phyloP scores from a whole-genome alignment of 2,329 filamentous ascomycete genomes.

The Paracamarosporium sp. region DNA sequence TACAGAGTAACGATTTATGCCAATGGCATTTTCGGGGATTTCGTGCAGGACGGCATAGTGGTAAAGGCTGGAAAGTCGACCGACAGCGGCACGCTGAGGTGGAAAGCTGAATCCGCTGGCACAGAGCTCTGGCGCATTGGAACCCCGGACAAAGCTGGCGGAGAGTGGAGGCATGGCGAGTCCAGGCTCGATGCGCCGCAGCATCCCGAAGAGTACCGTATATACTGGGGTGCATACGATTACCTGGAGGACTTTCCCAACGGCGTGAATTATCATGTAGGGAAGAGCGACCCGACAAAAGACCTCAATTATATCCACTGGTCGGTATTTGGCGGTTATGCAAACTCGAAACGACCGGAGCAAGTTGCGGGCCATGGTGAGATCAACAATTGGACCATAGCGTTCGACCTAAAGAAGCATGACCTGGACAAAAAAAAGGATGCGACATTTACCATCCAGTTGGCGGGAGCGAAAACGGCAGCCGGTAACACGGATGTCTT shows the following conservation, averaged over 20 bases:
- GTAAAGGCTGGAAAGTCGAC: conserved; percentile 52
- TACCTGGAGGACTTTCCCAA: conserved; percentile 64
- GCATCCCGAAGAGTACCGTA: conserved; percentile 61
- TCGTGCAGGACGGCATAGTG: conserved; percentile 58
- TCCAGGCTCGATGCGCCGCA: conserved; percentile 54
- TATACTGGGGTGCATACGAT: conserved; percentile 67
- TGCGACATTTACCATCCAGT: conserved; percentile 45
- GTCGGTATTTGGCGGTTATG: conserved; percentile 65
- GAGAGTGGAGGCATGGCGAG: conserved; percentile 65
- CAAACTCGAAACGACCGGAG: conserved; percentile 53
- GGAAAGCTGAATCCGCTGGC: conserved; percentile 62
- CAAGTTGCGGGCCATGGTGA: conserved; percentile 41
- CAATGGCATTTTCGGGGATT: conserved; percentile 67
- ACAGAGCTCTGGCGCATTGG: conserved; percentile 68
- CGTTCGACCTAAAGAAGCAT: conserved; percentile 1
- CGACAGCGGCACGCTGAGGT: conserved; percentile 44
- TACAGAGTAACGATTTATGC: conserved; percentile 70
- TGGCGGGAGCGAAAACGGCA: conserved; percentile 68
- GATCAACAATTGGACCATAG: conserved; percentile 11
- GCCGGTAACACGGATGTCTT: conserved; percentile 66
- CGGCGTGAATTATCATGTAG: conserved; percentile 64
- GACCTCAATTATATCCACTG: conserved; percentile 70
- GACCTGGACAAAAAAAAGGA: conserved; percentile 4
- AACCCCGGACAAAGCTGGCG: conserved; percentile 64
- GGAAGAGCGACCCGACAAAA: conserved; percentile 54